Percentiles rank a stretch among this genome's conserved stretches.
Evolutionary conservation across 2,329 filamentous ascomycete genomes (phyloP).

Genomic region (Blumeria hordei): DNA sequence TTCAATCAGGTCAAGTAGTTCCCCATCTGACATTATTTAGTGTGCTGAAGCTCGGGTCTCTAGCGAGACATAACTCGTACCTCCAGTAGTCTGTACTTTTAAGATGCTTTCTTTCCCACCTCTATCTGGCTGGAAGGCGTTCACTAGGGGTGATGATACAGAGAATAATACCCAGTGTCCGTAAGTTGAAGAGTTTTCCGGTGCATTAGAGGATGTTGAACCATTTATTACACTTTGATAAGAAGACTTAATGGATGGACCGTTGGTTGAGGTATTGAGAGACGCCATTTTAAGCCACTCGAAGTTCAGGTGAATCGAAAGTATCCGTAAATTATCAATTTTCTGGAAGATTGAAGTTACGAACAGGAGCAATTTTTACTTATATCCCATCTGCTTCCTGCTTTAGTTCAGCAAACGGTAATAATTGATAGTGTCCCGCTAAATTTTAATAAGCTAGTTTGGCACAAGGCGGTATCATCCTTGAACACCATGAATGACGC

Average conservation of each 20-base stretch:
- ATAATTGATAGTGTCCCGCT: no score
- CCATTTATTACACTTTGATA: constrained; percentile 45
- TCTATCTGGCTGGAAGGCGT: constrained; percentile 66
- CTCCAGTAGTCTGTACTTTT: constrained; percentile 81
- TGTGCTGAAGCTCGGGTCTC: no score
- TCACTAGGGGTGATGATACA: constrained; percentile 75
- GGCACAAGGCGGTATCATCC: no score
- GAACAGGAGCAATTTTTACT: no score
- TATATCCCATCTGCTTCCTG: no score
- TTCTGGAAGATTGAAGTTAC: no score
- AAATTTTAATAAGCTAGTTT: no score
- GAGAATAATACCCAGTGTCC: constrained; percentile 88
- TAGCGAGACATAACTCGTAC: constrained; percentile 19
- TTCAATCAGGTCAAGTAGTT: constrained; percentile 70
- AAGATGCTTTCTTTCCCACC: constrained; percentile 78
- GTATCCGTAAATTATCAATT: no score
- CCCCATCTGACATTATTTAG: constrained; percentile 40
- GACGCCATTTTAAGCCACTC: constrained; percentile 36
- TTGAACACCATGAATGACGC: no score
- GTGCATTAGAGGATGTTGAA: constrained; percentile 27
- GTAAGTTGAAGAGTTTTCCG: constrained; percentile 51
- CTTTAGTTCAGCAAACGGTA: no score
- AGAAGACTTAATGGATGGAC: constrained; percentile 65
- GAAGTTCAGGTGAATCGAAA: no score
- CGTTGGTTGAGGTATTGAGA: constrained; percentile 56